phyloP scores from a whole-genome alignment of 2,329 filamentous ascomycete species.

The Berkeleyomyces rouxiae region DNA sequence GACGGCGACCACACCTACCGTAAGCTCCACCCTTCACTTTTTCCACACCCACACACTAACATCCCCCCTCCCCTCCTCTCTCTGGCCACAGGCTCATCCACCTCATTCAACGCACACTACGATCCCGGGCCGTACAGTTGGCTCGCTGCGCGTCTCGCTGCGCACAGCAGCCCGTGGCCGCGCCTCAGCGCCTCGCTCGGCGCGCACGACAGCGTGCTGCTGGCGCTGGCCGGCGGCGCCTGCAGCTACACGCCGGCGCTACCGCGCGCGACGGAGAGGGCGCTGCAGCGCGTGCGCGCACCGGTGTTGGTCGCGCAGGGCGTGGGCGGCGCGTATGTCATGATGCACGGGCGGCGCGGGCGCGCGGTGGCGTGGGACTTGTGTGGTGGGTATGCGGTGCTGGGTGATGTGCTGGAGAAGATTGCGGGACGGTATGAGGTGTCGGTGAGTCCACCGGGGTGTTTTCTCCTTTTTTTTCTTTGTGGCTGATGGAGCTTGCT shows the following conservation, averaged over 20 bases:
- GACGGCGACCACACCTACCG: conserved; percentile 10
- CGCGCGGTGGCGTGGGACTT: conserved; percentile 2
- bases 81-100: conserved; percentile 5
- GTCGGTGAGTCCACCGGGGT: conserved; percentile 1
- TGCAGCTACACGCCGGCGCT: conserved; percentile 1
- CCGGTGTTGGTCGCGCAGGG: conserved; percentile 5
- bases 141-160: conserved; percentile 4
- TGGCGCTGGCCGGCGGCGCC: not conserved
- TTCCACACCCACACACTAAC: not conserved
- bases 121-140: conserved; percentile 8
- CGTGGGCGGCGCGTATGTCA: not conserved
- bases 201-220: not conserved
- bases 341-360: conserved; percentile 1
- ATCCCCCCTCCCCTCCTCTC: not conserved
- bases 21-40: not conserved
- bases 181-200: conserved; percentile 5
- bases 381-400: conserved; percentile 2
- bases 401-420: conserved; percentile 5
- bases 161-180: conserved; percentile 3
- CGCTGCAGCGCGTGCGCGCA: not conserved
- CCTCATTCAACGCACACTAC: conserved; percentile 10
- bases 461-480: not conserved
- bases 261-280: not conserved
- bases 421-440: conserved; percentile 4
- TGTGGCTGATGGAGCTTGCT: not conserved